Percentiles rank a stretch among this genome's conserved stretches.
Evolutionary conservation across 768 basidiomycete genomes (phyloP).

Genomic region (Mycena chlorophos): DNA sequence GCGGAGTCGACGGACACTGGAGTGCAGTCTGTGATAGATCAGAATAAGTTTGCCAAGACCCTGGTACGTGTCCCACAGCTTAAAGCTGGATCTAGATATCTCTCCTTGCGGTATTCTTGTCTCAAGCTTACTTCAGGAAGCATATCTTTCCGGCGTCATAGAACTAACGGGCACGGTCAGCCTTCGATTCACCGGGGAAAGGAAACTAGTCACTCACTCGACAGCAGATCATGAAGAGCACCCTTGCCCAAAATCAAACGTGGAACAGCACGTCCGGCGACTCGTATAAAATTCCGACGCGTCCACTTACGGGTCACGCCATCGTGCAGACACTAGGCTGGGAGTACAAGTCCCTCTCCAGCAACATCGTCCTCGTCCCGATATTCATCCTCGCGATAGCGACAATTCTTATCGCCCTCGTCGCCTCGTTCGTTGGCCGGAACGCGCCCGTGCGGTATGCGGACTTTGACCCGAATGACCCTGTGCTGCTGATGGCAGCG

Average conservation of each 20-base stretch:
- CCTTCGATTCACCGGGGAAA: neutral
- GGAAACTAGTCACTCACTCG: neutral
- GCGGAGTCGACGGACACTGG: neutral
- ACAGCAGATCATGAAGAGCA: neutral
- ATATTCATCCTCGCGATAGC: neutral
- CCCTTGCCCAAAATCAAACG: neutral
- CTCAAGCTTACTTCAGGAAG: neutral
- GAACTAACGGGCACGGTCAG: neutral
- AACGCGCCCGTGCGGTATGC: neutral
- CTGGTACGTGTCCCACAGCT: no score
- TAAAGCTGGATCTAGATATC: no score
- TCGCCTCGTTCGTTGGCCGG: neutral
- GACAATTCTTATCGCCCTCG: slow-evolving; percentile 3
- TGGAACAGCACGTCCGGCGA: neutral
- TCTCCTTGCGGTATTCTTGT: neutral
- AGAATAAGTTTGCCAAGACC: neutral
- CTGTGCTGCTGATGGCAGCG: slow-evolving; percentile 3
- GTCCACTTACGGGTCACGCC: neutral
- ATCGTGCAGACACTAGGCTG: neutral
- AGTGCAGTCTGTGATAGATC: neutral
- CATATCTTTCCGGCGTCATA: neutral
- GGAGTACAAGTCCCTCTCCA: neutral
- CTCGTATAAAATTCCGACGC: no score
- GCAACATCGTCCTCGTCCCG: slow-evolving; percentile 2
- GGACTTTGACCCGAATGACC: slow-evolving; percentile 5